Evolutionary conservation across 768 basidiomycete genomes (phyloP), one percentile per base, ranked within the genome.

Genomic region (Thelephora aurantiotincta): DNA sequence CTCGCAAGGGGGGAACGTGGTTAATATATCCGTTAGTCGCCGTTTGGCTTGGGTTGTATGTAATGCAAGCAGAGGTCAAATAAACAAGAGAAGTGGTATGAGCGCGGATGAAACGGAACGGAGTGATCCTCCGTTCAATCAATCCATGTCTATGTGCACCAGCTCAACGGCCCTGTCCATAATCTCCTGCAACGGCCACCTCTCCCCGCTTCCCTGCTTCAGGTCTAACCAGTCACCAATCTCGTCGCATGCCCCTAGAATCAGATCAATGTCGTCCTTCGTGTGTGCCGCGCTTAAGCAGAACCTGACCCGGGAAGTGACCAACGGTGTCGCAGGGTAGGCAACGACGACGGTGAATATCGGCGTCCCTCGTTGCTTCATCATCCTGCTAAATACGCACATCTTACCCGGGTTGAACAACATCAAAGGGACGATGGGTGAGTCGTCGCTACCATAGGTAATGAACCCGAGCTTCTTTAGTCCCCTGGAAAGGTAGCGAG

Each of bases 271-370:
- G 58, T 99, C 96, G 55, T 91, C 85, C 69, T 99, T 99, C 48
- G 93, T 98, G 71, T 99, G 96, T 43, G 91, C 70, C 11, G 94
- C 86, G 49, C 86, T 90, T 13, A 97, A 73, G 60, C 96, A 98
- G 72, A 98, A 96, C 56, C 96, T 73, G 46, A 92, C 89, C 23
- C 96, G 77, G 38, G 79, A 75, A 9, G 88, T 89, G 51, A 91
- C 79, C 35, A 97, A 75, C 13, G 91, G 80, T 22, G 92, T 96
- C 1, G 92, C 91, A 6, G 82, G 86, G 60, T 94, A 94, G 22
- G 79, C 82, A 6, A 96, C 90, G 30, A 94, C 86, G 19, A 96
- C 92, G 4, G 88, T 77, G 7, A 91, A 75, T 50, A 94, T 85
- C 0, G 91, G 87, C 7, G 80, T 86, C 56, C 74, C 67, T 41